Base-by-base conservation (phyloP, 2,329 filamentous ascomycete species). In the Ophiosphaerella narmari region DNA sequence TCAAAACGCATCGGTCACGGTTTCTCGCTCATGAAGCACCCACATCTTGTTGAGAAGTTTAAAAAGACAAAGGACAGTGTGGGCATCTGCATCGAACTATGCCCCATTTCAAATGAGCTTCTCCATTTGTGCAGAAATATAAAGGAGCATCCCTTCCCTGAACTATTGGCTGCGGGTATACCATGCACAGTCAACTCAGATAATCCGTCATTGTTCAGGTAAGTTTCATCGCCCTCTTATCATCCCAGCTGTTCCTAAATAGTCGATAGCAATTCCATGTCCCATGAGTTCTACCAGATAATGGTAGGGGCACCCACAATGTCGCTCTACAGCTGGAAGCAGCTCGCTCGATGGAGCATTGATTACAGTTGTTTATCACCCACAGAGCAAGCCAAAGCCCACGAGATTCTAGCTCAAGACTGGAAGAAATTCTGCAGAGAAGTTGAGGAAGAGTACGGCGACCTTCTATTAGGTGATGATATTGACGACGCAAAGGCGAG, bases 71-170 rank as follows among this genome's bases (percentile, higher is more conserved):
- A 55, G 0, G 24, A 33, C 0, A 47, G 38, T 7, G 35, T 46
- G 0, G 67, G 65, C 0, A 82, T 91, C 31, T 89, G 87, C 58
- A 77, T 91, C n/a, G 88, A 91, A 74, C 75, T 89, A 1, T 91
- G 88, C 59, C 88, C 88, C 0, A 90, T 90, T 42, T 90, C 87
- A 1, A 91, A 91, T 63, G 88, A 91, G 75, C 77, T 91, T 0
- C 74, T 91, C 14, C 87, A 88, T 31, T 78, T 91, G 14, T 88
- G 86, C 43, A 80, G 85, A 7, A 80, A 83, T 39, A 80, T 86
- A 48, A 80, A 81, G 33, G 85, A 87, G 11, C 88, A 91, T 62
- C 74, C 85, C 13, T 83, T 87, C 67, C 89, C 89, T 34, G 77
- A 80, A 53, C 75, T 91, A 21, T 76, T 91, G 46, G 87, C 87